These are phyloP conservation scores for Chlorella sp. DNA, from an alignment of 139 green algal species.

Conservation along the genomic window DNA sequence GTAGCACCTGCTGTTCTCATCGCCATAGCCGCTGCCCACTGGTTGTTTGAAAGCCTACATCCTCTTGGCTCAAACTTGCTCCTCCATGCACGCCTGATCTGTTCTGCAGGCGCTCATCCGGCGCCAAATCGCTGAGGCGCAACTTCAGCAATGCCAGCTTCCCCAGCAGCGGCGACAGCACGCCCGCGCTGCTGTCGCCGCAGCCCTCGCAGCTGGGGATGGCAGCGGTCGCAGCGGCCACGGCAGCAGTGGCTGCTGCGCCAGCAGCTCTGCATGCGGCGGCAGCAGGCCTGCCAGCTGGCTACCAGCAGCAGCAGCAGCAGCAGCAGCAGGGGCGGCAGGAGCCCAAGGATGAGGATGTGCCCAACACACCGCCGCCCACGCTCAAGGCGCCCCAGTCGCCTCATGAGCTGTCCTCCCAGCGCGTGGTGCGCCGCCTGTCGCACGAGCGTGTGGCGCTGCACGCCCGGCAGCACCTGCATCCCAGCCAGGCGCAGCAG, in stretches of 20 bases:
- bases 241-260: background rate
- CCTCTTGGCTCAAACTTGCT: too few species aligned
- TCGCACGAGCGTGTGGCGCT: background rate
- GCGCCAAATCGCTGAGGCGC: background rate
- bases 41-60: too few species aligned
- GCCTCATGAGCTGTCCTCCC: background rate
- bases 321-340: background rate
- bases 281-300: background rate
- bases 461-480: too few species aligned
- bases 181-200: conserved; percentile 20
- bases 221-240: background rate
- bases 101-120: conserved; percentile 2
- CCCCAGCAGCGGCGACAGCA: conserved; percentile 25
- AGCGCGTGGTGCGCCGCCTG: background rate
- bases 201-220: background rate
- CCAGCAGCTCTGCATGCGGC: background rate
- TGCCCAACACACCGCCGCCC: conserved; percentile 12
- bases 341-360: conserved; percentile 11
- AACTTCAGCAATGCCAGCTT: conserved; percentile 10
- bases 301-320: background rate
- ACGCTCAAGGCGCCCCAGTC: conserved; percentile 32
- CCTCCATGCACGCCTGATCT: too few species aligned
- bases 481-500: background rate
- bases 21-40: too few species aligned
- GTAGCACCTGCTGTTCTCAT: too few species aligned